Evolutionary conservation across 345 rosid species (phyloP).

Genomic region (Barbarea vulgaris): DNA sequence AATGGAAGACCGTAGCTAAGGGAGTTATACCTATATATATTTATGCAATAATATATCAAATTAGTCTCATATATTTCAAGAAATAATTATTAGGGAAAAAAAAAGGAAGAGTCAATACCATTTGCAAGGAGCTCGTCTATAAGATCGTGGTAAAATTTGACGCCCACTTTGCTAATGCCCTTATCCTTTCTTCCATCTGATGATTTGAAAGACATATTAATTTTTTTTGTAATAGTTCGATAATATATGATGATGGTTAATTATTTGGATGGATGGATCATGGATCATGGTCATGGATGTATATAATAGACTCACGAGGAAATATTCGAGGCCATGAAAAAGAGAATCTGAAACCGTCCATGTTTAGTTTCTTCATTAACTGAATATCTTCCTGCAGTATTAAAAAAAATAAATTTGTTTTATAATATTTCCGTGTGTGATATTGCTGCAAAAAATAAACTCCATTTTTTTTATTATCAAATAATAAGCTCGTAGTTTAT

Average conservation of each 20-base stretch:
- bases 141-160: constrained; percentile 51
- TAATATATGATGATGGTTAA: too few species aligned
- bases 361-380: constrained; percentile 36
- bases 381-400: constrained; percentile 39
- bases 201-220: not conserved
- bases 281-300: not conserved
- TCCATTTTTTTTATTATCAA: not conserved
- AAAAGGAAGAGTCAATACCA: constrained; percentile 24
- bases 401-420: not conserved
- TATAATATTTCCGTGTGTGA: not conserved
- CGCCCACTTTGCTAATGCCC: constrained; percentile 43
- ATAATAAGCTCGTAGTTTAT: not conserved
- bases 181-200: constrained; percentile 45
- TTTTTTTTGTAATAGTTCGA: not conserved
- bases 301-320: constrained; percentile 37
- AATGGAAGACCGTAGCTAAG: constrained; percentile 34
- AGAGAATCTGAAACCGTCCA: constrained; percentile 48
- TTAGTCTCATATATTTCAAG: not conserved
- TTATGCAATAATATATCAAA: not conserved
- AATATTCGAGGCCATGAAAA: constrained; percentile 51
- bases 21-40: constrained; percentile 18
- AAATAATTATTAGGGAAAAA: not conserved
- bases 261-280: not conserved
- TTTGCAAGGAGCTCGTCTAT: constrained; percentile 43
- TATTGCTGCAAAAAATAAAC: not conserved